phyloP scores from a whole-genome alignment of 139 green algal genomes.

The Micromonas commoda region DNA sequence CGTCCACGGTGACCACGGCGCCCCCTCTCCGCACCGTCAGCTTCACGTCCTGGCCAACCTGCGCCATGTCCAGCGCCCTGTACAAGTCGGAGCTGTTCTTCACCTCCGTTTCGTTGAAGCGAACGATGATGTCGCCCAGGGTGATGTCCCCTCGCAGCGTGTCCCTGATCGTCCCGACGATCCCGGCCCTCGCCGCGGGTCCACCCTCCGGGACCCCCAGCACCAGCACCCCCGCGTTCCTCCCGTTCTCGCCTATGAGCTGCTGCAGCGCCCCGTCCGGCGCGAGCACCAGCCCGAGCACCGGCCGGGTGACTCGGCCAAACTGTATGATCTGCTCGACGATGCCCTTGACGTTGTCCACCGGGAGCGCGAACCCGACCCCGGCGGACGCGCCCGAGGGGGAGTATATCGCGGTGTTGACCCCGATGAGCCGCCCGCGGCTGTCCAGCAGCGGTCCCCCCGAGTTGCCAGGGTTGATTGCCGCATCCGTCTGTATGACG shows the following conservation, averaged over 20 bases:
- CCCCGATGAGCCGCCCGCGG: conserved; percentile 45
- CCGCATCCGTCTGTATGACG: conserved; percentile 55
- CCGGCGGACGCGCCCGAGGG: conserved; percentile 37
- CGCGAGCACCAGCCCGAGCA: conserved; percentile 48
- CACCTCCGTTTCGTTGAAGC: conserved; percentile 38
- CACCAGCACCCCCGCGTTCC: conserved; percentile 48
- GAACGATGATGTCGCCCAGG: conserved; percentile 45
- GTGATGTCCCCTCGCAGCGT: conserved; percentile 40
- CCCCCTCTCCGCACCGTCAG: neutral
- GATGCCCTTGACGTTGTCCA: conserved; percentile 44
- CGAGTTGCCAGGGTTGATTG: conserved; percentile 51
- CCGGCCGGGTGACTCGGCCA: conserved; percentile 44
- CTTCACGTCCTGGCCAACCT: neutral
- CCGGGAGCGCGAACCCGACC: conserved; percentile 50
- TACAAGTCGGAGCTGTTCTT: conserved; percentile 43
- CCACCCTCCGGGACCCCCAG: conserved; percentile 37
- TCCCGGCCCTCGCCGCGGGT: conserved; percentile 40
- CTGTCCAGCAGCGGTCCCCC: conserved; percentile 45
- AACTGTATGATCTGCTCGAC: conserved; percentile 50
- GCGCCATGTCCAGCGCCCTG: neutral
- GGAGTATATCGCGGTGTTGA: conserved; percentile 55
- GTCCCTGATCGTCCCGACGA: conserved; percentile 39
- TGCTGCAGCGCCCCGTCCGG: conserved; percentile 42
- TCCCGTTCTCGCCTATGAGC: conserved; percentile 47
- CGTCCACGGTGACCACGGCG: neutral